A percentile compares a stretch with the other conserved stretches of the same genome.
Conservation (phyloP, 2,329 filamentous ascomycete genomes). For the Trichoderma arundinaceum region DNA sequence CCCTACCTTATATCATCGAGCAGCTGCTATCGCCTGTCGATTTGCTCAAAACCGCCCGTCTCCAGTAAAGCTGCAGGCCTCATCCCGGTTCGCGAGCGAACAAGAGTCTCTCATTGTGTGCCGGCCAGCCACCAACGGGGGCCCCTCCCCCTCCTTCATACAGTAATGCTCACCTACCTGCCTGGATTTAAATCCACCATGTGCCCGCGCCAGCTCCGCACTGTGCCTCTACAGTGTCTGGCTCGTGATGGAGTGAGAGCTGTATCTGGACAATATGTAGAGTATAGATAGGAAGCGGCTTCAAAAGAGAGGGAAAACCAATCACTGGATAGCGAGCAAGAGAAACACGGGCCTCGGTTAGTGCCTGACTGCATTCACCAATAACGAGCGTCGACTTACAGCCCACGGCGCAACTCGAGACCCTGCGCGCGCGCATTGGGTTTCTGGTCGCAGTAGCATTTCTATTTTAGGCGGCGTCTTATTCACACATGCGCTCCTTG, state of each 20-base stretch:
- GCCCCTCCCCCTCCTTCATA: constrained; percentile 31
- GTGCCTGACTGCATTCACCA: background rate
- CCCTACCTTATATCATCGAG: too few relatives aligned
- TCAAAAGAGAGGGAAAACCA: background rate
- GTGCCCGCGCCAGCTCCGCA: constrained; percentile 30
- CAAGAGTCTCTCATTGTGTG: constrained; percentile 7
- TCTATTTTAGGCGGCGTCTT: constrained; percentile 8
- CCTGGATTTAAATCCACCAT: constrained; percentile 29
- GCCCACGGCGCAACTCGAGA: background rate
- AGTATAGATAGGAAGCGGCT: background rate
- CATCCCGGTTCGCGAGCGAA: constrained; percentile 6
- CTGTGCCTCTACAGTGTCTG: constrained; percentile 17
- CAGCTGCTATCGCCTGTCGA: background rate
- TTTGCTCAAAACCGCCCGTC: background rate
- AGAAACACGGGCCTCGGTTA: background rate
- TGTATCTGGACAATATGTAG: background rate
- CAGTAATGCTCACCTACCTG: constrained; percentile 25
- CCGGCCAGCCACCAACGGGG: constrained; percentile 19
- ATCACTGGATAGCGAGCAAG: background rate
- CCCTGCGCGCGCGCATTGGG: constrained; percentile 5
- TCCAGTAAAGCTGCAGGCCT: constrained; percentile 10
- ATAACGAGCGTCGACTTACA: constrained; percentile 5
- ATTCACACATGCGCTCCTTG: constrained; percentile 10
- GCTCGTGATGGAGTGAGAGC: background rate
- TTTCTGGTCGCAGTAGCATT: background rate